Percentiles rank a stretch among this genome's conserved stretches.
Evolutionary conservation across 2,329 filamentous ascomycete genomes (phyloP).

Genomic region (Aspergillus melleus): DNA sequence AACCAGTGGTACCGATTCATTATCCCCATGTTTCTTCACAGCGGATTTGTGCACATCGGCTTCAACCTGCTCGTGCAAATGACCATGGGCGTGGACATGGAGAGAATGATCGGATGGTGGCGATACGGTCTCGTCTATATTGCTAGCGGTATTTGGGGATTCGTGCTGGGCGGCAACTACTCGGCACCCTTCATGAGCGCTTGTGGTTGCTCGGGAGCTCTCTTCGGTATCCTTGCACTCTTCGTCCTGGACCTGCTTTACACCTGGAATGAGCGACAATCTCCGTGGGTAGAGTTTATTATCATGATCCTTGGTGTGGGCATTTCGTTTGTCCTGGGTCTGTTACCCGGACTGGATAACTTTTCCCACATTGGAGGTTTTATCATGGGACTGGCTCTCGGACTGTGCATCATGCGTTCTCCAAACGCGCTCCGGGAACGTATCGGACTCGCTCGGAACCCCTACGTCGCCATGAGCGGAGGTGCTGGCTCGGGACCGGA

Average conservation of each 20-base stretch:
- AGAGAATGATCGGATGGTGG: conserved; percentile 81
- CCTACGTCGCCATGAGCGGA: conserved; percentile 68
- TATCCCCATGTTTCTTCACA: conserved; percentile 90
- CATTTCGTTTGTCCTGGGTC: conserved; percentile 87
- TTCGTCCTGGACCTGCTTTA: conserved; percentile 88
- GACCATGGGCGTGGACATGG: conserved; percentile 89
- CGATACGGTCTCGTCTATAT: conserved; percentile 90
- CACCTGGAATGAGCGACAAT: conserved; percentile 78
- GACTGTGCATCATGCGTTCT: conserved; percentile 83
- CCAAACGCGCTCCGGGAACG: conserved; percentile 75
- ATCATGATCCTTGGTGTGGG: conserved; percentile 83
- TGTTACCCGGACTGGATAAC: conserved; percentile 92
- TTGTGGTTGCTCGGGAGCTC: conserved; percentile 81
- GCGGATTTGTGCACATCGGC: conserved; percentile 88
- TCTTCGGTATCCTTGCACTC: conserved; percentile 91
- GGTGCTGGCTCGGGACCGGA: conserved; percentile 36
- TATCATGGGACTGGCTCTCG: conserved; percentile 83
- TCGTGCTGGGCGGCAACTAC: conserved; percentile 92
- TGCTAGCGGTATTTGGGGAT: conserved; percentile 89
- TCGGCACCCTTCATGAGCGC: conserved; percentile 78
- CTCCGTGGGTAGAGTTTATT: conserved; percentile 78
- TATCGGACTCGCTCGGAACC: conserved; percentile 67
- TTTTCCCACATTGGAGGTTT: conserved; percentile 97
- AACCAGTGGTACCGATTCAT: conserved; percentile 99
- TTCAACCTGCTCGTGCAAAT: conserved; percentile 94